phyloP scores from a whole-genome alignment of 345 rosid genomes.

The Syzygium aqueum region DNA sequence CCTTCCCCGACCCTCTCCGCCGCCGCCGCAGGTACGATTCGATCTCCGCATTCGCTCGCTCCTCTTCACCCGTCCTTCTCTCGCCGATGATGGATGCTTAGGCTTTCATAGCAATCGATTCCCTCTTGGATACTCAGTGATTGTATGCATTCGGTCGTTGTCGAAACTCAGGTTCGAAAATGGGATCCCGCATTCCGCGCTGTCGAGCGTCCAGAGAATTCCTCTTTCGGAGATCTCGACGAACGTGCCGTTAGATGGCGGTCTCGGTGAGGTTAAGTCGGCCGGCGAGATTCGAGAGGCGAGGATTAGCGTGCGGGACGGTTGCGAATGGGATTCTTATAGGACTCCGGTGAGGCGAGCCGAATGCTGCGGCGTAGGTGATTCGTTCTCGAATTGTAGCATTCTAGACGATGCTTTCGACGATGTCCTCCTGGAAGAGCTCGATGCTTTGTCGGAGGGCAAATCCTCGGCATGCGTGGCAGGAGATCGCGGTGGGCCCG shows the following conservation, averaged over 20 bases:
- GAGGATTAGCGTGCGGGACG: constrained; percentile 3
- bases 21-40: neutral
- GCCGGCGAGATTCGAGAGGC: constrained; percentile 1
- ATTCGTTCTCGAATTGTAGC: constrained; percentile 22
- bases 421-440: constrained; percentile 54
- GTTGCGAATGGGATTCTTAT: constrained; percentile 17
- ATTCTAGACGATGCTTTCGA: constrained; percentile 70
- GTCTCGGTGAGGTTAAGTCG: neutral
- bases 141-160: neutral
- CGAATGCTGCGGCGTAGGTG: constrained; percentile 15
- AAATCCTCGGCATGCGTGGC: constrained; percentile 33
- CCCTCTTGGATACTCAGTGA: neutral
- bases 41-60: neutral
- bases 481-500: constrained; percentile 3
- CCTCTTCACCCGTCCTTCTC: neutral
- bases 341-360: constrained; percentile 26
- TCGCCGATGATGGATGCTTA: neutral
- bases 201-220: constrained; percentile 19
- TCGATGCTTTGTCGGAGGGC: constrained; percentile 54
- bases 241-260: constrained; percentile 4
- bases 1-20: neutral
- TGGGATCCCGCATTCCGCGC: constrained; percentile 5
- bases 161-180: neutral
- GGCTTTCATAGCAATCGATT: neutral
- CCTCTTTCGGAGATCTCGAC: constrained; percentile 50